Evolutionary conservation across 257 asterid genomes (phyloP), one percentile per base, ranked within the genome.

Genomic region (Gynochthodes officinalis): DNA sequence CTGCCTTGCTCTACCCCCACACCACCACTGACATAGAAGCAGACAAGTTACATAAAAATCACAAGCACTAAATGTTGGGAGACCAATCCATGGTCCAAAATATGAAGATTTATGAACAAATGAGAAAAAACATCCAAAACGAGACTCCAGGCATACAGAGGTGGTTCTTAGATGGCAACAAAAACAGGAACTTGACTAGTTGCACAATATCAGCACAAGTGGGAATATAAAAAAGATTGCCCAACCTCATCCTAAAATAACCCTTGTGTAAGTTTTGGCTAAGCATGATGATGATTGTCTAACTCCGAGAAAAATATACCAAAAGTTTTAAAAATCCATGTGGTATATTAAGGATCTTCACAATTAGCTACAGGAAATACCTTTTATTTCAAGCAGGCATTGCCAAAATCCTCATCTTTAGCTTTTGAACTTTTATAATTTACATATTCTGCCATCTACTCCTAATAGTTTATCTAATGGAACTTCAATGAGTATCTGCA

Each of bases 1-100:
- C 82, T 70, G 71, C 88, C 88, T 79, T 85, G 84, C 65, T 73
- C 79, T 69, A 92, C 95, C 72, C 97, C 96, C 67, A 82, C 67
- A 81, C 99, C 99, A 69, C 99, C 99, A 79, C 99, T 95, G 71
- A 37, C 40, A 75, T 68, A 76, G 70, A 79, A 75, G 70, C 75
- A 80, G 48, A 50, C 25, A 79, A 13, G 35, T 40, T 54, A 49
- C 39, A 19, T 27, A 27, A 25, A 15, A 71, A 65, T 42, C 59
- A n/a, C 4, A 32, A 52, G 43, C 10, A 23, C 54, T 13, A 52
- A 59, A 55, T 9, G 53, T 35, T 32, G 40, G 35, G 52, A 67
- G 35, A 28, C 12, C 33, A 69, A 39, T 50, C 14, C 44, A 59
- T 68, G 7, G 43, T 54, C 32, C 42, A 74, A 33, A 18, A 18